Evolutionary conservation across 1,139 yeast genomes (phyloP), one percentile per base, ranked within the genome.

Genomic region (Maudiozyma humilis): DNA sequence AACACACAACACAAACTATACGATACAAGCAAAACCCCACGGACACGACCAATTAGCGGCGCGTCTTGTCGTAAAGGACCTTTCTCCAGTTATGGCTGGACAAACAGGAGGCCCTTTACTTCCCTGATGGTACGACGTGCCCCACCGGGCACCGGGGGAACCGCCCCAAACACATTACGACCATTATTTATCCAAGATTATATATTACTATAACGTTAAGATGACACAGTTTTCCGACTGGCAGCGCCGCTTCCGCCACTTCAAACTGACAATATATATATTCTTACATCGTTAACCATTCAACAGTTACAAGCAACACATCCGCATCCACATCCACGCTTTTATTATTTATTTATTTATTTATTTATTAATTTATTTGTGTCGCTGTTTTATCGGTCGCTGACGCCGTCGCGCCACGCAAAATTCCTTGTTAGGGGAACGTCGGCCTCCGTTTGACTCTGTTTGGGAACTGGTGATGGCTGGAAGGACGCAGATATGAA

Each of bases 201-300:
- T 32, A 32, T 32, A 32, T 32, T 32, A 32, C 17, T 32, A 32
- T 32, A 32, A 32, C 36, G 36, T 32, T 16, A 16, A 32, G 36
- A 32, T 10, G 19, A 14, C 14, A 19, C 36, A 16, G 16, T 23
- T 10, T 23, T 23, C 10, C n/a, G n/a, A n/a, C n/a, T n/a, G n/a
- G n/a, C n/a, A n/a, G n/a, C 6, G 6, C 27, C 27, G 27, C 8
- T 23, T 6, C 27, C 10, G 10, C 6, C 10, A 10, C 8, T 10
- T 10, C 27, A 23, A 23, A 23, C 6, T 23, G 8, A 10, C 6
- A 6, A 23, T 23, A 23, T 23, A 23, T 23, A 23, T 23, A 23
- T 23, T 23, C 27, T 23, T 23, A 6, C 27, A 23, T 10, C 10
- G 10, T 23, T 6, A 6, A 23, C 6, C 27, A 23, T 23, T 23